phyloP scores from a whole-genome alignment of 805 yeast genomes.

The Lipomyces starkeyi region DNA sequence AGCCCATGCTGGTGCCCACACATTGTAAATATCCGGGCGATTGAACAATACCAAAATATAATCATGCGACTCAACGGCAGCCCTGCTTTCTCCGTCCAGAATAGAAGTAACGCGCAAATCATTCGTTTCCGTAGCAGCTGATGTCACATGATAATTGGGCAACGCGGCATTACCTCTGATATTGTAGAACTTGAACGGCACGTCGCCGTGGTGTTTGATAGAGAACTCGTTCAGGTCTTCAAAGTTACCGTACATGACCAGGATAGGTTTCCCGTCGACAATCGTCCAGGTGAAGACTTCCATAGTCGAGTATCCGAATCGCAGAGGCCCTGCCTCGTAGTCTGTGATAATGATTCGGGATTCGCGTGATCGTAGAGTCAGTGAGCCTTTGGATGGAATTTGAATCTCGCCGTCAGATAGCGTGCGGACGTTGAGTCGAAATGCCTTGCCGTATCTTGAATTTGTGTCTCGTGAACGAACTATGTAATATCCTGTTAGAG shows the following conservation, averaged over 20 bases:
- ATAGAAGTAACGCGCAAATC: constrained; percentile 16
- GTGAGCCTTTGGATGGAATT: constrained; percentile 16
- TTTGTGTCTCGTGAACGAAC: constrained; percentile 20
- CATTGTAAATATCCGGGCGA: constrained; percentile 26
- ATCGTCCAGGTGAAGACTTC: constrained; percentile 31
- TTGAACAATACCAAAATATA: constrained; percentile 22
- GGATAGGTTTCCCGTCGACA: constrained; percentile 21
- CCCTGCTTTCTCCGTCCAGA: constrained; percentile 19
- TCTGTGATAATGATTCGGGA: constrained; percentile 27
- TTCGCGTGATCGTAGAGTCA: constrained; percentile 23
- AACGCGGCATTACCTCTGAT: constrained; percentile 11
- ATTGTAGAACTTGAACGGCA: constrained; percentile 16
- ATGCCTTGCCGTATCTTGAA: constrained; percentile 16
- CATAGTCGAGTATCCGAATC: constrained; percentile 24
- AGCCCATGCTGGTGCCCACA: constrained; percentile 30
- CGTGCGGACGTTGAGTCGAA: constrained; percentile 12
- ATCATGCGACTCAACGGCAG: constrained; percentile 13
- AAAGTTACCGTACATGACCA: constrained; percentile 29
- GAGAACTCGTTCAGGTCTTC: constrained; percentile 26
- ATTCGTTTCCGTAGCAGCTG: constrained; percentile 1
- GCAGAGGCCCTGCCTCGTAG: constrained; percentile 18
- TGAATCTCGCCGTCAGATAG: constrained; percentile 3
- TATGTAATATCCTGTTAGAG: constrained; percentile 23
- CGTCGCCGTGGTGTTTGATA: constrained; percentile 7
- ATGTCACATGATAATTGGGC: neutral